A percentile compares a stretch with the other conserved stretches of the same genome.
These are phyloP conservation scores for Casuarina cunninghamiana DNA, from an alignment of 306 rosid genomes.

Conservation along the genomic window DNA sequence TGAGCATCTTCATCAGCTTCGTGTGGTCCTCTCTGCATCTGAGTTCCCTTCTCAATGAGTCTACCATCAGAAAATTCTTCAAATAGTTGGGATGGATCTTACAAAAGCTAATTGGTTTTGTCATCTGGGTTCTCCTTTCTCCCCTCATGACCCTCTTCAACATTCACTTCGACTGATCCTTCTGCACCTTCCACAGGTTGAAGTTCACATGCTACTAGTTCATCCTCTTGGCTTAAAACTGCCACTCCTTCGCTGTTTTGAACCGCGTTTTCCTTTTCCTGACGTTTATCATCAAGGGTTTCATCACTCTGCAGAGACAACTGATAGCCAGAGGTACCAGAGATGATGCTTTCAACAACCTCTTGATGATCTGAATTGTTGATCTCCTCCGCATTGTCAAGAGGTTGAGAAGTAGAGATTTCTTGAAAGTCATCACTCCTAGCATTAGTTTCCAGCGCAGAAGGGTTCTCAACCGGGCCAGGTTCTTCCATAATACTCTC, in stretches of 20 bases:
- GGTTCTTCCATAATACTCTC: conserved; percentile 35
- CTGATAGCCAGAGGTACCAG: conserved; percentile 9
- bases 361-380: conserved; percentile 24
- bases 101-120: conserved; percentile 18
- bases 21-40: conserved; percentile 3
- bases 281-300: conserved; percentile 22
- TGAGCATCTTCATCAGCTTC: conserved; percentile 19
- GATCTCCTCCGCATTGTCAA: conserved; percentile 1
- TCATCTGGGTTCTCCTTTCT: conserved; percentile 20
- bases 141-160: conserved; percentile 17
- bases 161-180: conserved; percentile 23
- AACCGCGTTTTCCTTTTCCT: conserved; percentile 28
- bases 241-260: conserved; percentile 34
- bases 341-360: conserved; percentile 27
- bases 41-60: conserved; percentile 12
- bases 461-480: conserved; percentile 33
- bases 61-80: conserved; percentile 18
- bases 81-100: conserved; percentile 21
- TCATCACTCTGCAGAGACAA: conserved; percentile 17
- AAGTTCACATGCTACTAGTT: conserved; percentile 33
- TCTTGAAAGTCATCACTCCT: conserved; percentile 36
- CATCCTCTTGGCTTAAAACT: conserved; percentile 29
- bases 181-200: conserved; percentile 31
- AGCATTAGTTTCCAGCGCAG: conserved; percentile 28
- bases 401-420: conserved; percentile 30